Base-by-base conservation (phyloP, 2,329 filamentous ascomycete genomes). In the Onygenales sp. region DNA sequence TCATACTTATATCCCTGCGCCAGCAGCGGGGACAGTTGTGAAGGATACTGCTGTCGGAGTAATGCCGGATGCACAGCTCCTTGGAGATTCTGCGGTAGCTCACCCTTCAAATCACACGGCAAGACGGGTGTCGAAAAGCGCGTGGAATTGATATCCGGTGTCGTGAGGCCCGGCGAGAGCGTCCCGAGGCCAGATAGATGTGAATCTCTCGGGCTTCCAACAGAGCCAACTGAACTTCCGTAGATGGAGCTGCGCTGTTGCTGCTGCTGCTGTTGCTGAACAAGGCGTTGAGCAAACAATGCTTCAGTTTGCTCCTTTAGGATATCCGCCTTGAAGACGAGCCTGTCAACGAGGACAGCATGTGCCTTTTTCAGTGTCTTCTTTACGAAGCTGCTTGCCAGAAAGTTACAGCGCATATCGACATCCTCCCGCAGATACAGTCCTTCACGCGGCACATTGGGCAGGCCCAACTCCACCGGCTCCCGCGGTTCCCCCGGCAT, bases 361-460 rank as follows among this genome's bases (percentile, higher is more conserved):
- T 94, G 89, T 0, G 87, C 81, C 63, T 86, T 87, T 62, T 87
- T 87, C 45, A 94, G 77, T 11, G 87, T 93, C 71, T 83, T 87
- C 75, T 87, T 91, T 55, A 95, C 86, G 63, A 94, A 94, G 7
- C 74, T 72, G 0, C 83, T 78, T 73, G 93, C 80, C 57, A 93
- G 74, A 54, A 89, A 73, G 63, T 90, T 92, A 72, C 89, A 94
- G 54, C 80, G 80, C 76, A 95, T 83, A 58, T 89, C 85, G 48
- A 93, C 84, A 59, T 95, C 89, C 73, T 95, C 89, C n/a, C 86
- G 78, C 43, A 95, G 73, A 65, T 90, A 94, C 10, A 95, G 73
- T 0, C 89, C 89, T 42, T 81, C 74, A 21, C 77, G 69, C 0
- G 89, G 88, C 0, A 78, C 81, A 11, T 78, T 78, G 5, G 87